A percentile compares a stretch with the other conserved stretches of the same genome.
These are phyloP conservation scores for Blastobotrys apis DNA, from an alignment of 1,139 yeast species.

Conservation along the genomic window DNA sequence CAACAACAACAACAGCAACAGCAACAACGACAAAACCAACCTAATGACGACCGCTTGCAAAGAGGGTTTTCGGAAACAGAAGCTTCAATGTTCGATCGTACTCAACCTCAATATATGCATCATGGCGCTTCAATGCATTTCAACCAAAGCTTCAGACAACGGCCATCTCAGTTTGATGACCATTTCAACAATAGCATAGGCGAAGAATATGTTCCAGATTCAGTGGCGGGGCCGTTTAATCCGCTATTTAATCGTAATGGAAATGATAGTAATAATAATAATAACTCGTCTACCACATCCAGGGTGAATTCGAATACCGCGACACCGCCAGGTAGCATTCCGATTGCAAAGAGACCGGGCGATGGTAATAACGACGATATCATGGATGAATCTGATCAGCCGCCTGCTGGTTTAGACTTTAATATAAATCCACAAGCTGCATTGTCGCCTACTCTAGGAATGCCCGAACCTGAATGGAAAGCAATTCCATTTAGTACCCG, in stretches of 20 bases:
- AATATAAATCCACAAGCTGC: conserved; percentile 16
- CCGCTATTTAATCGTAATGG: background rate
- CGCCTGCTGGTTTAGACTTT: conserved; percentile 13
- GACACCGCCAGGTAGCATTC: too few relatives aligned
- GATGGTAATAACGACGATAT: background rate
- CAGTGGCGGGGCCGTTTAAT: background rate
- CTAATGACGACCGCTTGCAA: too few relatives aligned
- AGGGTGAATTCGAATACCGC: too few relatives aligned
- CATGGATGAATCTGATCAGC: background rate
- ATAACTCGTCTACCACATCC: background rate
- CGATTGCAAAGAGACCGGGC: background rate
- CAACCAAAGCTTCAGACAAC: background rate
- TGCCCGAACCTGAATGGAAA: conserved; percentile 28
- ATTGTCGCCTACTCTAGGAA: conserved; percentile 25
- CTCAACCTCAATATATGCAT: background rate
- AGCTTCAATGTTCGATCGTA: background rate
- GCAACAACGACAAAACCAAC: background rate
- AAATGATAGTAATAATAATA: background rate
- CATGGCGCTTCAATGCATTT: background rate
- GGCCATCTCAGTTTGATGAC: background rate
- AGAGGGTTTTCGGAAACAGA: background rate
- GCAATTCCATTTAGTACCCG: conserved; percentile 29
- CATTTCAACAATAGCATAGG: conserved; percentile 7
- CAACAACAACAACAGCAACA: background rate
- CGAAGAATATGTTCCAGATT: conserved; percentile 12